Base-by-base conservation (phyloP, 2,329 filamentous ascomycete species). In the Sporothrix sp. region DNA sequence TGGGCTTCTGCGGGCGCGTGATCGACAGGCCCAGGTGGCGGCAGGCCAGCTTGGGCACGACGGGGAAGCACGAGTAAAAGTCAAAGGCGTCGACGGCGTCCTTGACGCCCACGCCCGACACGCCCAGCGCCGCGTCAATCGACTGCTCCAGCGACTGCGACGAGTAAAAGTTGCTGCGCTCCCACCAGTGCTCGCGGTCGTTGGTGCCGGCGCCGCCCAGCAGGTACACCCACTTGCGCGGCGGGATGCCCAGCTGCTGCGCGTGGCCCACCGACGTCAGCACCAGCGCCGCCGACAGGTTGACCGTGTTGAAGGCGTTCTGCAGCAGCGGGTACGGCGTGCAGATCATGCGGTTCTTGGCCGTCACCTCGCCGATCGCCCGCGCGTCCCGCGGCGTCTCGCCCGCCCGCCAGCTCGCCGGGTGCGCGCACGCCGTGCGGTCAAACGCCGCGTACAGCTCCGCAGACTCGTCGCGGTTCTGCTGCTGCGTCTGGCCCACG, bases 241-340 rank as follows among this genome's bases (percentile, higher is more conserved):
- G 49, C 6, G 46, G 35, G 3, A 54, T 50, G 7, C 52, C 50
- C 7, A 54, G 45, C 25, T 38, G n/a, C 9, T 45, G 36, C 1
- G 52, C 52, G 13, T 52, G 40, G 28, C 35, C 50, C 9, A 52
- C 52, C 14, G 52, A 54, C 13, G 52, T 52, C 39, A 54, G 16
- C 8, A 54, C 30, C 28, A 51, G 18, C 2, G 52, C 52, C n/a
- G 52, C 52, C 14, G 49, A 38, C 21, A 54, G 37, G 7, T 54
- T 54, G 30, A 54, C 52, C 13, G 50, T 54, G 32, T 54, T 54
- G 39, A 54, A 54, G 2, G 52, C 52, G 39, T 54, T 54, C 8
- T 46, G 40, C 6, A 54, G 42, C 14, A 54, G 46, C 21, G 45
- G 52, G 35, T 54, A 54, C 11, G 52, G 52, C 8, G 49, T 54